phyloP scores from a whole-genome alignment of 257 asterid genomes.

The Solanum pinnatisectum region DNA sequence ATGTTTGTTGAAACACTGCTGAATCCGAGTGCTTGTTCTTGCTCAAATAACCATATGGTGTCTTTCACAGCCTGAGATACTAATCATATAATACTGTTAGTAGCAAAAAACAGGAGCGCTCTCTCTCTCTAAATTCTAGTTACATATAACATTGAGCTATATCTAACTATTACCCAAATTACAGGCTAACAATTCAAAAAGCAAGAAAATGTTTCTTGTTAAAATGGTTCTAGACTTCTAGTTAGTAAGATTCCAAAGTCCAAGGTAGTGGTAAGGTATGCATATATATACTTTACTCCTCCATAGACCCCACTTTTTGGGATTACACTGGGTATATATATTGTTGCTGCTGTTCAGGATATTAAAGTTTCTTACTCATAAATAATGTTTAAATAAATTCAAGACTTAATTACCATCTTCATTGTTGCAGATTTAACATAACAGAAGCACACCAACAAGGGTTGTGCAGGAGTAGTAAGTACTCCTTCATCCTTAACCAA shows the following conservation, averaged over 20 bases:
- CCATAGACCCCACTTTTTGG: neutral
- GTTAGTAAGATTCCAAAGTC: neutral
- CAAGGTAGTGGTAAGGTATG: neutral
- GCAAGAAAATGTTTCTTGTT: neutral
- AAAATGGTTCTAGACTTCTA: neutral
- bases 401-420: neutral
- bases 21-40: conserved; percentile 96
- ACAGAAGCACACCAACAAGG: neutral
- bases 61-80: conserved; percentile 64
- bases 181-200: neutral
- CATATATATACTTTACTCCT: neutral
- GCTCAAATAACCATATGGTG: conserved; percentile 78
- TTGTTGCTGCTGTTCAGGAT: neutral
- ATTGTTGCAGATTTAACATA: neutral
- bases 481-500: neutral
- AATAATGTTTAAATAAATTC: neutral
- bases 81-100: conserved; percentile 16
- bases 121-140: neutral
- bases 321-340: neutral
- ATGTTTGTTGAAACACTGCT: conserved; percentile 94
- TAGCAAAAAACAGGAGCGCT: neutral
- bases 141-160: neutral
- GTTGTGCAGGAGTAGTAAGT: neutral
- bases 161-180: neutral
- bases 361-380: neutral